Conservation (phyloP, 2,329 filamentous ascomycete genomes). For the Colletotrichum sp. region DNA sequence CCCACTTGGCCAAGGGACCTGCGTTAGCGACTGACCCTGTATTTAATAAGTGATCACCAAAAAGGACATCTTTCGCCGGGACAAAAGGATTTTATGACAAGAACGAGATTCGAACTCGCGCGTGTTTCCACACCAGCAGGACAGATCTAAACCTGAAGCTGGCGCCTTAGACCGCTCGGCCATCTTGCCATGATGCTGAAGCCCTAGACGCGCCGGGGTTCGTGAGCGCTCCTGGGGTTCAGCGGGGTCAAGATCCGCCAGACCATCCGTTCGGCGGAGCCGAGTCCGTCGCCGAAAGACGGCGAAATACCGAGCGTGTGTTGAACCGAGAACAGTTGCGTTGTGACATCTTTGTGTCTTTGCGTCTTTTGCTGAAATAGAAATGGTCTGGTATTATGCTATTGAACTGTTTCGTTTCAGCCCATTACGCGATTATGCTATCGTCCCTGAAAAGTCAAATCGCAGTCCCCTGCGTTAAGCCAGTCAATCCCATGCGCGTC, state of each 20-base stretch:
- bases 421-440: neutral
- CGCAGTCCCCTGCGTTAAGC: neutral
- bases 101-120: conserved; percentile 18
- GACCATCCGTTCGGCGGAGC: neutral
- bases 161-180: conserved; percentile 19
- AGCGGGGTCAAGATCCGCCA: neutral
- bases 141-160: neutral
- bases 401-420: neutral
- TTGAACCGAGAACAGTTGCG: neutral
- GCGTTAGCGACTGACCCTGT: neutral
- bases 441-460: neutral
- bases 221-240: neutral
- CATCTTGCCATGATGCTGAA: conserved; percentile 1
- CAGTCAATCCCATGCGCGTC: neutral
- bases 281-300: neutral
- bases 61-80: neutral
- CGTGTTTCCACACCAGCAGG: conserved; percentile 13
- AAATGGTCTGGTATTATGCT: neutral
- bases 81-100: neutral
- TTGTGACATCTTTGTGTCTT: neutral
- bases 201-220: neutral
- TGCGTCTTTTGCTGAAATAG: too few species aligned
- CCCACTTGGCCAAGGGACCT: neutral
- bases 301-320: neutral
- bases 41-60: neutral